Conservation (phyloP, 495 filamentous ascomycete genomes). For the Cercophora sp. region DNA sequence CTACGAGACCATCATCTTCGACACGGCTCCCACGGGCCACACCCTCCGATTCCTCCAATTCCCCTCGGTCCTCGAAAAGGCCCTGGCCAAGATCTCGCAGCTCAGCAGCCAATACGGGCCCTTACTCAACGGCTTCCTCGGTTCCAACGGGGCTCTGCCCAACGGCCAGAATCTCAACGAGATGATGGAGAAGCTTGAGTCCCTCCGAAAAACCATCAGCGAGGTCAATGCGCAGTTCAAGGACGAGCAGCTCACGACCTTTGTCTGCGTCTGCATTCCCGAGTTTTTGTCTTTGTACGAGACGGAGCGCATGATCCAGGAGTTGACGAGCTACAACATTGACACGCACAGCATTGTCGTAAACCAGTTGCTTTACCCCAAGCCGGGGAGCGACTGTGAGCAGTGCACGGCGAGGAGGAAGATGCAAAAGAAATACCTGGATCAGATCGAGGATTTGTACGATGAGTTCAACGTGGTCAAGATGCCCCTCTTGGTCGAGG, state of each 20-base stretch:
- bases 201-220: constrained; percentile 82
- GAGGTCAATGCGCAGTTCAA: constrained; percentile 99
- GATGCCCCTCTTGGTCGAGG: constrained; percentile 92
- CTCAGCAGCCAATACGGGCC: constrained; percentile 92
- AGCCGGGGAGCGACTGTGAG: constrained; percentile 78
- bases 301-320: constrained; percentile 99
- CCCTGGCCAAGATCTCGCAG: constrained; percentile 91
- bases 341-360: constrained; percentile 97
- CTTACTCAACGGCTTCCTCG: constrained; percentile 89
- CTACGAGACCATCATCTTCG: constrained; percentile 98
- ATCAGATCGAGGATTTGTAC: constrained; percentile 98
- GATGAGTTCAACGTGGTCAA: constrained; percentile 99
- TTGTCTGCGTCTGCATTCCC: constrained; percentile 97
- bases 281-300: constrained; percentile 98
- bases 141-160: constrained; percentile 73
- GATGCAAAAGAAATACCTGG: constrained; percentile 99
- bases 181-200: constrained; percentile 90
- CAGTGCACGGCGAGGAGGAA: constrained; percentile 92
- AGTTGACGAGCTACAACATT: constrained; percentile 87
- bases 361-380: constrained; percentile 95
- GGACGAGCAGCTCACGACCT: constrained; percentile 91
- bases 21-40: constrained; percentile 98
- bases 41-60: constrained; percentile 99
- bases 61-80: constrained; percentile 96
- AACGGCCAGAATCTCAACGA: constrained; percentile 88